Evolutionary conservation across 2,329 filamentous ascomycete genomes (phyloP), one percentile per base, ranked within the genome.

Genomic region (Chaetomium sp.): DNA sequence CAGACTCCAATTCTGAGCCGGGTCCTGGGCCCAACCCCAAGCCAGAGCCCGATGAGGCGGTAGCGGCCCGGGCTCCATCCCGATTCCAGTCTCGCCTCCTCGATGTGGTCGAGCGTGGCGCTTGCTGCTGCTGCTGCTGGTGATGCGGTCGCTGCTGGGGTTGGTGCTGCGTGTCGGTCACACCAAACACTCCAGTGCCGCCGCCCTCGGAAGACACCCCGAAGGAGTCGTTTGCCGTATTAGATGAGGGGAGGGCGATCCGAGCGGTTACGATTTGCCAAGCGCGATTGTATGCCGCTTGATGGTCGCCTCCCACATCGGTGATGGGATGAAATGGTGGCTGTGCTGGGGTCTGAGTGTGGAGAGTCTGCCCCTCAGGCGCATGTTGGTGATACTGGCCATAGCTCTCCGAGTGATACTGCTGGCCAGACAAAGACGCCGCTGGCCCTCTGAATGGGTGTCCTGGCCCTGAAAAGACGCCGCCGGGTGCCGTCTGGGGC

Each of bases 211-310:
- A 27, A 14, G 40, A 10, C 11, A 14, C 69, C 35, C 78, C 79
- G 63, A 80, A 80, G 32, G 77, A 79, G 63, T 81, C 79, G 64
- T 81, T 77, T 6, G 72, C 74, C 2, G 79, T 71, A 44, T 80
- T 78, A 8, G 79, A 79, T n/a, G 75, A 68, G 7, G 81, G 79
- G 27, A 86, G 72, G 47, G 76, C 74, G 46, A 86, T 79, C 37
- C 73, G 73, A 35, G 79, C 74, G 12, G 82, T 85, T 58, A 85
- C 81, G 34, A 74, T 70, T 65, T 83, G 79, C 84, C 84, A 86
- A 56, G 82, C 80, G 59, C 78, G 72, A 65, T 85, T 81, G 75
- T 78, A 84, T 59, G 74, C 75, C 53, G 76, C 73, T 68, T 85
- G 82, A 60, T 83, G 76, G 57, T 72, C 69, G 50, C 70, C 66